Conservation (phyloP, 2,329 filamentous ascomycete species). For the Epicoccum nigrum region DNA sequence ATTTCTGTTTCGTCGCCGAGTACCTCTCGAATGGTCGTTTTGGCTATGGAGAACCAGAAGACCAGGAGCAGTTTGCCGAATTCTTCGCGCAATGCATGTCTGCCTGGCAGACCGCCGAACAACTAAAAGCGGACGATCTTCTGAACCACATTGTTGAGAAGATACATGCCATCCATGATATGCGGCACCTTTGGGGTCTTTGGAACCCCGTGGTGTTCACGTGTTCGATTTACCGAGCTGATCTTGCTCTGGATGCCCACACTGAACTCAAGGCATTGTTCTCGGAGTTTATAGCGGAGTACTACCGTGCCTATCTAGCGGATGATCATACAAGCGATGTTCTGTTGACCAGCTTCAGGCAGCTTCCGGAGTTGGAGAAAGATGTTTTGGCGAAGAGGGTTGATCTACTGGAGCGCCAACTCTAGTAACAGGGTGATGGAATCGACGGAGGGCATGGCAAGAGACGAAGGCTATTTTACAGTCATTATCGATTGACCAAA, state of each 20-base stretch:
- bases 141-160: conserved; percentile 35
- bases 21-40: conserved; percentile 31
- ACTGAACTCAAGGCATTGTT: conserved; percentile 24
- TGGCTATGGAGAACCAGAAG: conserved; percentile 20
- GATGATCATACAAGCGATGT: conserved; percentile 10
- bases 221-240: conserved; percentile 19
- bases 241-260: conserved; percentile 10
- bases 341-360: conserved; percentile 19
- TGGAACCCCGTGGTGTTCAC: conserved; percentile 25
- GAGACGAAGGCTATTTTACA: no score
- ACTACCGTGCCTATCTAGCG: conserved; percentile 23
- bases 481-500: no score
- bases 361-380: conserved; percentile 24
- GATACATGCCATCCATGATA: conserved; percentile 11
- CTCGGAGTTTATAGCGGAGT: conserved; percentile 25
- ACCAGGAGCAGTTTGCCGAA: conserved; percentile 17
- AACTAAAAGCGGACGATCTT: conserved; percentile 34
- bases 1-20: conserved; percentile 37
- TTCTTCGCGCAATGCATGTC: conserved; percentile 26
- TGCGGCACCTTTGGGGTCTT: conserved; percentile 17
- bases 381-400: conserved; percentile 12
- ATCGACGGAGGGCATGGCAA: neutral
- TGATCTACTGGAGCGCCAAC: neutral
- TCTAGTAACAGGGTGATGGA: neutral
- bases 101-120: conserved; percentile 31